phyloP scores from a whole-genome alignment of 2,329 filamentous ascomycete species.

The Pestalotiopsis fici region DNA sequence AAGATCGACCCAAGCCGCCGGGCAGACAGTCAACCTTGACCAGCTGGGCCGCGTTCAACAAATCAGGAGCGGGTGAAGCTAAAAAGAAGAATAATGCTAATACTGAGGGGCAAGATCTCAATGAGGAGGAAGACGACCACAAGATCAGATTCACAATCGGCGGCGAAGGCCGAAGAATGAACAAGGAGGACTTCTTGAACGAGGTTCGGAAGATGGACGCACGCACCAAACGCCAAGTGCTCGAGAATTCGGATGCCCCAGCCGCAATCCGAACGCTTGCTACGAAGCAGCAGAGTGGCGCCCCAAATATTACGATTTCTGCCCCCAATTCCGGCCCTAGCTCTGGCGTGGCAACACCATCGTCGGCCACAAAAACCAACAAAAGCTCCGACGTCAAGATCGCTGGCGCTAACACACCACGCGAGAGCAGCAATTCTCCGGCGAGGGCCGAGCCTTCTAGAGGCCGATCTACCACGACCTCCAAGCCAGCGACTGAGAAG shows the following conservation, averaged over 20 bases:
- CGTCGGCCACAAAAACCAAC: slow-evolving; percentile 23
- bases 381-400: slow-evolving; percentile 10
- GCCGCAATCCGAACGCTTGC: slow-evolving; percentile 50
- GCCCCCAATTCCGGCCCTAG: neutral
- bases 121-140: slow-evolving; percentile 58
- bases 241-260: slow-evolving; percentile 51
- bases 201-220: slow-evolving; percentile 74
- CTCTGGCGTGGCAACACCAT: slow-evolving; percentile 20
- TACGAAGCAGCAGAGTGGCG: slow-evolving; percentile 24
- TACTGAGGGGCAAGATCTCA: slow-evolving; percentile 44
- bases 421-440: neutral
- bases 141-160: slow-evolving; percentile 77
- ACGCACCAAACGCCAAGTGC: slow-evolving; percentile 57
- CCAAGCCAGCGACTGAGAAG: neutral
- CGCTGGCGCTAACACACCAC: neutral
- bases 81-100: slow-evolving; percentile 39
- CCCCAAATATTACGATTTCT: neutral
- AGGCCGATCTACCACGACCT: neutral
- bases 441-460: neutral
- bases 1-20: slow-evolving; percentile 26
- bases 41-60: slow-evolving; percentile 52
- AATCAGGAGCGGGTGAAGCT: slow-evolving; percentile 26
- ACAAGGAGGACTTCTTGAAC: slow-evolving; percentile 76
- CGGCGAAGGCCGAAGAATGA: slow-evolving; percentile 73
- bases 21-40: slow-evolving; percentile 37